A percentile compares a stretch with the other conserved stretches of the same genome.
Evolutionary conservation across 257 asterid genomes (phyloP).

Genomic region (Cinchona pubescens): DNA sequence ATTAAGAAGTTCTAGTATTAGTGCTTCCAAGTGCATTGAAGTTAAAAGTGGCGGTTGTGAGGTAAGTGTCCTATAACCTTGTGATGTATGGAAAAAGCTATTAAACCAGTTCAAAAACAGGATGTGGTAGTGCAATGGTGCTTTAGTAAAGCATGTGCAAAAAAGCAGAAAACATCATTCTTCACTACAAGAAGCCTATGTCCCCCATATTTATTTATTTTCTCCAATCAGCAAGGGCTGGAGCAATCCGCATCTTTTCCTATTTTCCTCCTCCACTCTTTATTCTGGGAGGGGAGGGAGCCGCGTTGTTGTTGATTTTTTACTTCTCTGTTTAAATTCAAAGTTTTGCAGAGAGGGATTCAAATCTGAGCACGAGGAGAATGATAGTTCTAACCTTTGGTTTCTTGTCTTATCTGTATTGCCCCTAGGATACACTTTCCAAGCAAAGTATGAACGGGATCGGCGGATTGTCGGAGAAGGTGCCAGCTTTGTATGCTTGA

Average conservation of each 20-base stretch:
- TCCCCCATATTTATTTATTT: not conserved
- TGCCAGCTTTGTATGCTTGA: slow-evolving; percentile 20
- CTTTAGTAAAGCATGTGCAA: not conserved
- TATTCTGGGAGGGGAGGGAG: not conserved
- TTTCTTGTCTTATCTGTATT: slow-evolving; percentile 30
- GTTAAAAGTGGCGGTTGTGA: slow-evolving; percentile 54
- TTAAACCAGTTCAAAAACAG: not conserved
- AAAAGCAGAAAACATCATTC: not conserved
- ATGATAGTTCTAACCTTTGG: slow-evolving; percentile 14
- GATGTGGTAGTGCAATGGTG: not conserved
- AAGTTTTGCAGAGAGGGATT: not conserved
- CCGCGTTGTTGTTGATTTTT: not conserved
- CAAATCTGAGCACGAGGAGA: slow-evolving; percentile 8
- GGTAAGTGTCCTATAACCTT: slow-evolving; percentile 39
- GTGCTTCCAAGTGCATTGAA: slow-evolving; percentile 76
- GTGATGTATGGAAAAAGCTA: not conserved
- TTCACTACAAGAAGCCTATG: not conserved
- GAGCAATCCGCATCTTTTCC: not conserved
- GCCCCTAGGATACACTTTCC: slow-evolving; percentile 37
- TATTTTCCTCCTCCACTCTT: not conserved
- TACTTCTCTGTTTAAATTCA: not conserved
- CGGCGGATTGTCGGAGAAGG: slow-evolving; percentile 26
- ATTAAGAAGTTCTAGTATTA: slow-evolving; percentile 77
- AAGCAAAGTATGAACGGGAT: slow-evolving; percentile 37
- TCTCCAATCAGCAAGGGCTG: not conserved